Conservation (phyloP, 805 yeast species). For the Candida coquimbonensis region DNA sequence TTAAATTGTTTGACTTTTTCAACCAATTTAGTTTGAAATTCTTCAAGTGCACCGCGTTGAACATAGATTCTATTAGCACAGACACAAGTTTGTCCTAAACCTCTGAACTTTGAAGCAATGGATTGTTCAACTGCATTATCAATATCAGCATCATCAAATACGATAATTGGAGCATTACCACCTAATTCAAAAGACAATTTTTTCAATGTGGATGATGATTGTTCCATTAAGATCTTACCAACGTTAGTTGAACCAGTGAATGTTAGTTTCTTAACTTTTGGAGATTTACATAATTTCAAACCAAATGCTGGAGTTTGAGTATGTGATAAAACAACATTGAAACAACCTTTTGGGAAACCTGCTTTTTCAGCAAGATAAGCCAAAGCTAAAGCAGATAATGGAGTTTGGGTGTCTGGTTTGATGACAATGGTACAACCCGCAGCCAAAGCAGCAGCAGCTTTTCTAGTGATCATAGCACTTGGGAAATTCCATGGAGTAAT, state of each 20-base stretch:
- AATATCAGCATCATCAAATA: slow-evolving; percentile 53
- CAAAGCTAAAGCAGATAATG: slow-evolving; percentile 51
- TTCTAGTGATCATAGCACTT: slow-evolving; percentile 58
- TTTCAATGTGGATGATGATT: slow-evolving; percentile 49
- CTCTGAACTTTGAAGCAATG: slow-evolving; percentile 50
- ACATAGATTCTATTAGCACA: slow-evolving; percentile 56
- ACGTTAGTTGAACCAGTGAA: slow-evolving; percentile 62
- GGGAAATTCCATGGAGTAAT: slow-evolving; percentile 69
- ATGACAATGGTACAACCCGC: slow-evolving; percentile 56
- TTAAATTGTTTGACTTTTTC: slow-evolving; percentile 38
- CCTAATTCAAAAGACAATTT: slow-evolving; percentile 59
- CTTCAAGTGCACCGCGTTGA: slow-evolving; percentile 42
- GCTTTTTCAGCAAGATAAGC: slow-evolving; percentile 50
- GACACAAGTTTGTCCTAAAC: slow-evolving; percentile 61
- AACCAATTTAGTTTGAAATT: slow-evolving; percentile 39
- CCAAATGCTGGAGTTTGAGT: slow-evolving; percentile 49
- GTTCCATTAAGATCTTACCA: slow-evolving; percentile 53
- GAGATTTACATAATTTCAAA: slow-evolving; percentile 40
- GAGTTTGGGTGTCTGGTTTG: slow-evolving; percentile 59
- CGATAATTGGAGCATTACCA: slow-evolving; percentile 60
- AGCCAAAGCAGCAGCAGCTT: slow-evolving; percentile 60
- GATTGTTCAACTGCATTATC: slow-evolving; percentile 48
- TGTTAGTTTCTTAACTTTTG: slow-evolving; percentile 46
- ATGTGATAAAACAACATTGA: slow-evolving; percentile 44
- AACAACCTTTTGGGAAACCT: slow-evolving; percentile 53